Evolutionary conservation across 345 rosid genomes (phyloP), one percentile per base, ranked within the genome.

Genomic region (Eucalyptus globulus): DNA sequence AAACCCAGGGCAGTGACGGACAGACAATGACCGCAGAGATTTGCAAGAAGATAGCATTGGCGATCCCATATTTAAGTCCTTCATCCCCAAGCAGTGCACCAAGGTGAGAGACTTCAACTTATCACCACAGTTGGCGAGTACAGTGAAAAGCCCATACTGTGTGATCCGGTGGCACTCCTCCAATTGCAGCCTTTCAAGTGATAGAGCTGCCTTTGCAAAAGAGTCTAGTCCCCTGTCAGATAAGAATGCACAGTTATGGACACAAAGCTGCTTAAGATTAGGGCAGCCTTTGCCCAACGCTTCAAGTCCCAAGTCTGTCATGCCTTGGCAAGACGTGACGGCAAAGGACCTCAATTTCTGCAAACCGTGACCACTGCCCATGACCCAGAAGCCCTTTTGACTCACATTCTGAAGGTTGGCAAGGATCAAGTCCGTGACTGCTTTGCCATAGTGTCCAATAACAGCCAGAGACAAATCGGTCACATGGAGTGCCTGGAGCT

Each of bases 151-250:
- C 90, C 99, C 99, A 90, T 93, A 91, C 72, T 96, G 99, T 95
- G 99, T 94, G 90, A 98, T 93, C 92, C 95, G 94, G 96, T 98
- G 97, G 95, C 99, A 98, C 92, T 97, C 99, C 92, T 96, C 99
- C 92, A 98, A 92, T 44, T 95, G 95, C 90, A 98, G 88, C 94
- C 93, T 95, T 93, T 98, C 99, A 65, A 98, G 91, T 87, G 97
- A 94, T 34, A 88, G 89, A 5, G 97, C 94, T 50, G 93, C 91
- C 93, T 94, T 97, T 5, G 95, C 93, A 76, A 98, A 95, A 80
- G 95, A 94, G 90, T 95, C 95, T 91, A 98, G 91, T 43, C 99
- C 99, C 16, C 90, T 94, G 92, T 98, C 99, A 1, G 99, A 97
- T 60, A 97, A 87, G 85, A 95, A 91, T 1, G 94, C 91, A 47